These are phyloP conservation scores for Helicostylum pulchrum DNA, from an alignment of 192 early-diverging fungal genomes.

Conservation along the genomic window DNA sequence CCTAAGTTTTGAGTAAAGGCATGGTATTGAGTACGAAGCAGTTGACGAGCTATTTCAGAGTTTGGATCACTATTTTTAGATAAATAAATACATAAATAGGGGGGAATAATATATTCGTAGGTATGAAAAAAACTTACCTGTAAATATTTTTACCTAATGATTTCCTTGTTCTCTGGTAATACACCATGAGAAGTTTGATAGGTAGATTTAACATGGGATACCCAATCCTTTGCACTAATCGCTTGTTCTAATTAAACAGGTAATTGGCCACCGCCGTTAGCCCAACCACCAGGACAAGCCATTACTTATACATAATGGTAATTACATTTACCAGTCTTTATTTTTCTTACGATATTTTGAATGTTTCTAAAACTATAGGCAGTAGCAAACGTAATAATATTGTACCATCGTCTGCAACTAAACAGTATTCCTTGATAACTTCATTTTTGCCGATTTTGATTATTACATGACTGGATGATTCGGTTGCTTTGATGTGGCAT, in stretches of 20 bases:
- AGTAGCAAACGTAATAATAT: slow-evolving; percentile 70
- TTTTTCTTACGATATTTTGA: slow-evolving; percentile 96
- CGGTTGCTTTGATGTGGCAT: slow-evolving; percentile 48
- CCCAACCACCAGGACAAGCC: slow-evolving; percentile 96
- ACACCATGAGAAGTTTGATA: slow-evolving; percentile 55
- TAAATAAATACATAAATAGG: neutral
- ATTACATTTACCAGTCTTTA: slow-evolving; percentile 68
- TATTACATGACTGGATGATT: slow-evolving; percentile 42
- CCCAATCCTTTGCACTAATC: slow-evolving; percentile 67
- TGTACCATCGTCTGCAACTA: slow-evolving; percentile 44
- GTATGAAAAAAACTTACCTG: slow-evolving; percentile 36
- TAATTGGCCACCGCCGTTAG: slow-evolving; percentile 96
- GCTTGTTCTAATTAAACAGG: slow-evolving; percentile 49
- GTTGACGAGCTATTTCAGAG: slow-evolving; percentile 52
- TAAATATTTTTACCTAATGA: slow-evolving; percentile 61
- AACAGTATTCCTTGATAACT: slow-evolving; percentile 74
- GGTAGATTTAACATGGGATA: slow-evolving; percentile 59
- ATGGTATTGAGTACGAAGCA: slow-evolving; percentile 85
- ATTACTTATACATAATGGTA: slow-evolving; percentile 97
- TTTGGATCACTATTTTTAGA: slow-evolving; percentile 54
- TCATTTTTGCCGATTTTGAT: slow-evolving; percentile 74
- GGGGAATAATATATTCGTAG: no score
- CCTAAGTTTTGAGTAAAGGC: slow-evolving; percentile 69
- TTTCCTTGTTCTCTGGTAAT: slow-evolving; percentile 66
- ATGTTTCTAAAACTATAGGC: slow-evolving; percentile 97